These are phyloP conservation scores for Candida boleticola DNA, from an alignment of 805 yeast genomes.

Conservation along the genomic window DNA sequence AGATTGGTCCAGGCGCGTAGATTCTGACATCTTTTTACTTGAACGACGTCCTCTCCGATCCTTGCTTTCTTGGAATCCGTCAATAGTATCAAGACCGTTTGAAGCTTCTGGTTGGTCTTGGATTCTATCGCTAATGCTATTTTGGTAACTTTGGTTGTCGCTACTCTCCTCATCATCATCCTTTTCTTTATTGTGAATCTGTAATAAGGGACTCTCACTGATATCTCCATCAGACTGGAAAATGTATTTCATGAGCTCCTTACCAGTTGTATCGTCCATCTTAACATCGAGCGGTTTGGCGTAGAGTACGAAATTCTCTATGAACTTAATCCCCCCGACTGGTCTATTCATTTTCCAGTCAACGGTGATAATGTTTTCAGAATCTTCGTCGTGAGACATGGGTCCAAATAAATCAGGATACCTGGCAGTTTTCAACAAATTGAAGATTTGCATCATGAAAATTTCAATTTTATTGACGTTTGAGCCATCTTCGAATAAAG, in stretches of 20 bases:
- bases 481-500: conserved; percentile 39
- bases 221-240: conserved; percentile 29
- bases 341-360: conserved; percentile 43
- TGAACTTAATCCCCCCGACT: conserved; percentile 41
- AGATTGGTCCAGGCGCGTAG: no score
- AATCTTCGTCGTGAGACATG: conserved; percentile 6
- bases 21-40: neutral
- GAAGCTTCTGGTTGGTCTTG: neutral
- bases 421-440: conserved; percentile 28
- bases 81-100: no score
- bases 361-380: conserved; percentile 24
- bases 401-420: conserved; percentile 37
- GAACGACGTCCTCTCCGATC: neutral
- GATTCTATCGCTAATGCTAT: conserved; percentile 11
- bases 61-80: neutral
- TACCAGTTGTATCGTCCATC: conserved; percentile 39
- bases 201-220: conserved; percentile 21
- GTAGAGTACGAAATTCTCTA: conserved; percentile 36
- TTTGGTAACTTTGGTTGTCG: conserved; percentile 9
- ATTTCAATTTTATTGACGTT: conserved; percentile 36
- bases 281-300: conserved; percentile 37
- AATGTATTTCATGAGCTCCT: conserved; percentile 34
- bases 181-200: conserved; percentile 6
- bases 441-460: conserved; percentile 36
- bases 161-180: conserved; percentile 6